Evolutionary conservation across 345 rosid species (phyloP).

Genomic region (Brassica napus): Da-Ae NC_063443.1:15234501-15235000

Average conservation of each 20-base stretch:
- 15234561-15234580: conserved; percentile 10
- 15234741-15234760: conserved; percentile 60
- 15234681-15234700: conserved; percentile 93
- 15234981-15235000: conserved; percentile 98
- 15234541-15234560: conserved; percentile 81
- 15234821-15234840: neutral
- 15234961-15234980: conserved; percentile 96
- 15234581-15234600: neutral
- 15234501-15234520: conserved; percentile 87
- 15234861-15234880: conserved; percentile 88
- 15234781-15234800: conserved; percentile 26
- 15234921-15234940: conserved; percentile 94
- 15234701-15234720: conserved; percentile 90
- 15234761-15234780: conserved; percentile 67
- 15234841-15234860: conserved; percentile 72
- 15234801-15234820: neutral
- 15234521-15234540: conserved; percentile 95
- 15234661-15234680: conserved; percentile 61
- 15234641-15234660: conserved; percentile 28
- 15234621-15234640: conserved; percentile 18
- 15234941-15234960: conserved; percentile 91
- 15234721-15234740: conserved; percentile 99
- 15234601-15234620: conserved; percentile 8
- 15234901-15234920: conserved; percentile 96
- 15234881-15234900: conserved; percentile 90